These are phyloP conservation scores for Ustilago nuda DNA, from an alignment of 1,284 basidiomycete genomes.

Conservation along the genomic window DNA sequence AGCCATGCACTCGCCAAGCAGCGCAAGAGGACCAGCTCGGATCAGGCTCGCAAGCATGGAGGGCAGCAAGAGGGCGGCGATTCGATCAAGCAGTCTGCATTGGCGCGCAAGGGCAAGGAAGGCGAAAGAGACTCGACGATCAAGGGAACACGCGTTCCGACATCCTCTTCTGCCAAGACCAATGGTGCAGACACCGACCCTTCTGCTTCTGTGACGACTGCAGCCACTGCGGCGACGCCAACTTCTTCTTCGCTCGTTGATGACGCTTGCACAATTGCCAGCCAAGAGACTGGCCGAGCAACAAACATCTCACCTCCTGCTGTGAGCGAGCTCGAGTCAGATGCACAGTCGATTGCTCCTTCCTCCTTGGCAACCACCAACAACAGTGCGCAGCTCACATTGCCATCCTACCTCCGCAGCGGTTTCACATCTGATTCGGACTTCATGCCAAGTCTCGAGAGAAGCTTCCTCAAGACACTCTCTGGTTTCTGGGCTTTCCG, in stretches of 20 bases:
- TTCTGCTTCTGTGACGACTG: conserved; percentile 14
- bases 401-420: conserved; percentile 49
- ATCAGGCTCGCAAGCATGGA: conserved; percentile 2
- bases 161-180: not conserved
- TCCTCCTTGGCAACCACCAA: conserved; percentile 43
- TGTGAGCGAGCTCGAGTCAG: conserved; percentile 53
- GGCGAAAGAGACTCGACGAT: conserved; percentile 24
- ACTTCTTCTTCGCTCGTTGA: conserved; percentile 29
- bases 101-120: conserved; percentile 36
- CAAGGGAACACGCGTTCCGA: conserved; percentile 7
- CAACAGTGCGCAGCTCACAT: conserved; percentile 32
- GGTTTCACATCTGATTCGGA: conserved; percentile 50
- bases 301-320: conserved; percentile 34
- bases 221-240: conserved; percentile 17
- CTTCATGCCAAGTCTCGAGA: conserved; percentile 49
- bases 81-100: conserved; percentile 10
- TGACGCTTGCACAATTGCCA: conserved; percentile 37
- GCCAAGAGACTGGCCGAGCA: conserved; percentile 33
- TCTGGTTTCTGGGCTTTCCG: conserved; percentile 77
- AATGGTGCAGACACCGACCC: conserved; percentile 8
- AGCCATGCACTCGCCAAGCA: conserved; percentile 10
- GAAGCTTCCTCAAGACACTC: conserved; percentile 79
- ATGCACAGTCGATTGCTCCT: conserved; percentile 48
- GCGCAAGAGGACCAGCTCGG: conserved; percentile 5
- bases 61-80: conserved; percentile 5